These are phyloP conservation scores for Erythrophleum ivorense DNA, from an alignment of 331 rosid genomes.

Conservation along the genomic window DNA sequence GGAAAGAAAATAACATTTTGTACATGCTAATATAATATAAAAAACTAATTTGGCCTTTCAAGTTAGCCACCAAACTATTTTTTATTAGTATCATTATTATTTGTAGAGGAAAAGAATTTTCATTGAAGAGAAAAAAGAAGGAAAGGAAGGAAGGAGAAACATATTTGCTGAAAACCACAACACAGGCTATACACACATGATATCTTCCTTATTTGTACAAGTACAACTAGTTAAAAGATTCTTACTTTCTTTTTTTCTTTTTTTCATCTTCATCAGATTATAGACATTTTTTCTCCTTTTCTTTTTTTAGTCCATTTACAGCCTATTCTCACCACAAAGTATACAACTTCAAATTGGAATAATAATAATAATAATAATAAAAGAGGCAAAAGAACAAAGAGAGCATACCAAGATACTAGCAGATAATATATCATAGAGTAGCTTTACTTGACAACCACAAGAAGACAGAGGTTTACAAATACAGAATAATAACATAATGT, in stretches of 20 bases:
- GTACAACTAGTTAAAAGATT: neutral
- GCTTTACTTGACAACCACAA: conserved; percentile 15
- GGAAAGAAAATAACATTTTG: neutral
- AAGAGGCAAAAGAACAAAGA: neutral
- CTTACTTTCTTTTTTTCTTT: neutral
- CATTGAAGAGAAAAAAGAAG: neutral
- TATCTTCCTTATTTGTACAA: neutral
- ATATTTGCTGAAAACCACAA: neutral
- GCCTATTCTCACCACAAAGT: neutral
- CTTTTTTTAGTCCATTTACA: neutral
- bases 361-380: neutral
- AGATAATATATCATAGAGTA: neutral
- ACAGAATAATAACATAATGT: conserved; percentile 35
- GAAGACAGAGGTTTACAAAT: conserved; percentile 20
- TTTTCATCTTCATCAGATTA: neutral
- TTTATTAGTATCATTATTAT: neutral
- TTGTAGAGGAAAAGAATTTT: neutral
- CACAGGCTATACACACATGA: neutral
- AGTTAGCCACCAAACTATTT: neutral
- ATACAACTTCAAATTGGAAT: neutral
- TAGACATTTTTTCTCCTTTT: neutral
- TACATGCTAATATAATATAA: neutral
- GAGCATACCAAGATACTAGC: neutral
- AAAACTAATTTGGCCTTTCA: neutral
- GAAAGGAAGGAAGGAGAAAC: neutral